phyloP scores from a whole-genome alignment of 306 rosid species.

The Lathyrus tuberosus region DNA sequence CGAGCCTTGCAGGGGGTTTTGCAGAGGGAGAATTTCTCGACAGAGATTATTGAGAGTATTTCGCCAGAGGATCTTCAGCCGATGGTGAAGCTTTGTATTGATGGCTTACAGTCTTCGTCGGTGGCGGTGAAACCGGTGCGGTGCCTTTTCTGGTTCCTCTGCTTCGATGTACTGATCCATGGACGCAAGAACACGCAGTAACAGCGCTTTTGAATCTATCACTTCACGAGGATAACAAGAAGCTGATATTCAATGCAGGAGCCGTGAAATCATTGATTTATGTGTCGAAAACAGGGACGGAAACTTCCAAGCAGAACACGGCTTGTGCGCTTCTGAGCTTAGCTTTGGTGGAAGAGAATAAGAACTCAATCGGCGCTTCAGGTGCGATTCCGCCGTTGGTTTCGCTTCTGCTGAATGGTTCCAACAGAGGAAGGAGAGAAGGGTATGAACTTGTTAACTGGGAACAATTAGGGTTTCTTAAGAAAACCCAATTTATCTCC shows the following conservation, averaged over 20 bases:
- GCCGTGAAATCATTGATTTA: conserved; percentile 84
- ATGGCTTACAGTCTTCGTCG: conserved; percentile 75
- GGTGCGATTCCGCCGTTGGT: conserved; percentile 90
- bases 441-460: too few species aligned
- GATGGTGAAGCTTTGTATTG: conserved; percentile 90
- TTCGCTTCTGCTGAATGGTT: conserved; percentile 69
- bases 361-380: conserved; percentile 82
- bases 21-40: conserved; percentile 85
- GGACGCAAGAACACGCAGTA: conserved; percentile 95
- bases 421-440: conserved; percentile 89
- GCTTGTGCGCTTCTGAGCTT: conserved; percentile 90
- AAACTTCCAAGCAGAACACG: conserved; percentile 92
- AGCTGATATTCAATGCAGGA: conserved; percentile 72
- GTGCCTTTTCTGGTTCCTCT: conserved; percentile 84
- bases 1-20: conserved; percentile 85
- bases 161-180: conserved; percentile 87
- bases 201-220: conserved; percentile 88
- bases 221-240: conserved; percentile 76
- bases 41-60: conserved; percentile 92
- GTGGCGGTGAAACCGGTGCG: conserved; percentile 83
- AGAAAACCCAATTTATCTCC: too few species aligned
- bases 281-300: conserved; percentile 86
- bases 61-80: conserved; percentile 99
- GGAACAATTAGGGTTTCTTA: too few species aligned
- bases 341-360: conserved; percentile 81